Conservation (phyloP, 768 basidiomycete genomes). For the Rhodotorula paludigena region DNA sequence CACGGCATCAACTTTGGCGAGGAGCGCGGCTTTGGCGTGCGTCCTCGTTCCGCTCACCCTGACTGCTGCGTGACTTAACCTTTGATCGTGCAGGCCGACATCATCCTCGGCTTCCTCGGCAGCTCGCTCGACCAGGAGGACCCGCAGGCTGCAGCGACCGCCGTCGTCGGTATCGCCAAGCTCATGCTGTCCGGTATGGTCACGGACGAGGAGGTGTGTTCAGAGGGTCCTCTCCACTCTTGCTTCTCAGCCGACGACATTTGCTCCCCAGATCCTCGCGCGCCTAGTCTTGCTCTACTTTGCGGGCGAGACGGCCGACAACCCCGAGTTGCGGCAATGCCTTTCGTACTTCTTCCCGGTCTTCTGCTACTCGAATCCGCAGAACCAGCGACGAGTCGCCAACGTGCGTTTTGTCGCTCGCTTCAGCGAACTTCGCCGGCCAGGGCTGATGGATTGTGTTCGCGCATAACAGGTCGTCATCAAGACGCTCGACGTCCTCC, state of each 20-base stretch:
- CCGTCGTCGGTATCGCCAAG: constrained; percentile 79
- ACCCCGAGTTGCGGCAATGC: constrained; percentile 78
- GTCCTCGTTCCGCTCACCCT: not conserved
- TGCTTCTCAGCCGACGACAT: not conserved
- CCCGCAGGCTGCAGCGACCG: constrained; percentile 61
- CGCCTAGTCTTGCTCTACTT: constrained; percentile 62
- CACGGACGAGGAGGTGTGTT: constrained; percentile 61
- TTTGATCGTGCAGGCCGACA: constrained; percentile 44
- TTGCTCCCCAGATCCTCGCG: constrained; percentile 52
- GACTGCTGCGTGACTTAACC: too few species aligned
- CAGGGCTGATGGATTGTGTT: not conserved
- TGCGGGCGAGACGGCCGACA: constrained; percentile 71
- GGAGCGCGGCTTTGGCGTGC: constrained; percentile 38
- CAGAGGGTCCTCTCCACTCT: not conserved
- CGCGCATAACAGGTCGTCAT: constrained; percentile 46
- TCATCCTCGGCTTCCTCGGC: constrained; percentile 65
- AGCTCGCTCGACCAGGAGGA: constrained; percentile 59
- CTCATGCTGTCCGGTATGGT: constrained; percentile 72
- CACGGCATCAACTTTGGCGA: constrained; percentile 62
- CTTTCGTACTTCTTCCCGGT: constrained; percentile 79
- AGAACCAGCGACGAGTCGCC: constrained; percentile 69
- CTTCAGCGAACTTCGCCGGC: not conserved
- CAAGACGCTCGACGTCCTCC: constrained; percentile 47
- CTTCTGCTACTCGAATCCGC: constrained; percentile 72
- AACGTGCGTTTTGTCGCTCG: constrained; percentile 50